Base-by-base conservation (phyloP, 305 asterid species). In the Ilex paraguariensis region DNA sequence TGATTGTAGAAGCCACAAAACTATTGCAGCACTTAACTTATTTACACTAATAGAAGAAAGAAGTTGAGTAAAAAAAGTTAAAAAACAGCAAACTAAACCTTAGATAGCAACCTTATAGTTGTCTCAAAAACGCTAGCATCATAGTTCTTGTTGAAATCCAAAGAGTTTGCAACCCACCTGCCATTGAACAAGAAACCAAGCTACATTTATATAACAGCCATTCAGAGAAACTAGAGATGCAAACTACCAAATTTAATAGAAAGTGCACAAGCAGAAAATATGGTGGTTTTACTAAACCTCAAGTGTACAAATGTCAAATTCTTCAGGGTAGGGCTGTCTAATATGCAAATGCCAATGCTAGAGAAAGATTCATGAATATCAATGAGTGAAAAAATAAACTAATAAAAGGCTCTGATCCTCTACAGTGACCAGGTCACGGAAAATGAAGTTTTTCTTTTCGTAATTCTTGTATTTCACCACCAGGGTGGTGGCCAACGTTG, bases 91-190 rank as follows among this genome's bases (percentile, higher is more conserved):
- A 62, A 80, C 63, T 81, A 90, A 90, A 93, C 97, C 91, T 84
- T 84, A 83, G 78, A 84, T 79, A 85, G 91, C 85, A 86, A 90
- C 99, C 99, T 93, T 93, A 93, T 93, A 89, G 99, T 93, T 75
- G 99, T 93, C 90, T 90, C 99, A 61, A 93, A 93, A 71, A 93
- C 99, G 60, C 97, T 93, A 36, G 99, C 99, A 50, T 93, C 97
- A 75, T 93, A 93, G 69, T 83, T 78, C 85, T 87, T 93, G 93
- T 93, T 73, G 68, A 93, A 93, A 70, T 87, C 90, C 96, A 93
- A 77, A 71, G 96, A 84, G 66, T 84, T 66, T 64, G 89, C 95
- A 32, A 93, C 85, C 97, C 97, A 93, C 84, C 99, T 93, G 95
- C 76, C 81, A 87, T 31, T 63, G 71, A 74, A 58, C 65, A 50